These are phyloP conservation scores for Phytopythium helicoides DNA, from an alignment of 352 stramenopile genomes.

Conservation along the genomic window DNA sequence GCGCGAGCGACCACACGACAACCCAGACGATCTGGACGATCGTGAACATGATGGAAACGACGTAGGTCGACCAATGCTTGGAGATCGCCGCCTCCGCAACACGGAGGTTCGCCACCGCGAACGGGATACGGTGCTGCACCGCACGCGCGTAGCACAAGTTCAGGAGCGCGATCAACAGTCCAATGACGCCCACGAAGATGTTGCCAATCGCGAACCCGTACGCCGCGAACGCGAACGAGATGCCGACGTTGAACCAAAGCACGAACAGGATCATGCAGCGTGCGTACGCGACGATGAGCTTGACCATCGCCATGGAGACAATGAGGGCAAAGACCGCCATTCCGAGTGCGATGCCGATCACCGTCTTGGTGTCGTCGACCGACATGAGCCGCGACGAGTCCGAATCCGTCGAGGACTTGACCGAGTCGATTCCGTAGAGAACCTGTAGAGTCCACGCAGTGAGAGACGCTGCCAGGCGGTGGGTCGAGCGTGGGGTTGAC, in stretches of 20 bases:
- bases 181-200: conserved; percentile 68
- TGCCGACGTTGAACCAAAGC: conserved; percentile 84
- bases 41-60: conserved; percentile 84
- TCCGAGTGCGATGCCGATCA: conserved; percentile 47
- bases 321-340: conserved; percentile 63
- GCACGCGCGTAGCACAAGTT: conserved; percentile 85
- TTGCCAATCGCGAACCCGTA: conserved; percentile 72
- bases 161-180: conserved; percentile 57
- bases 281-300: conserved; percentile 78
- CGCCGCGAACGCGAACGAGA: conserved; percentile 59
- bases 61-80: conserved; percentile 87
- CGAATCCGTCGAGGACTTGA: conserved; percentile 11
- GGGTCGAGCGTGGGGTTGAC: background rate
- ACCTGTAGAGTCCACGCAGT: background rate
- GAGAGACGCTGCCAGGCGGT: background rate
- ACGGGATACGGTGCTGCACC: conserved; percentile 91
- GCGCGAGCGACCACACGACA: conserved; percentile 84
- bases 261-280: conserved; percentile 84
- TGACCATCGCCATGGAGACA: conserved; percentile 62
- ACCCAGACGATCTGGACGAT: conserved; percentile 90
- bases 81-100: conserved; percentile 88
- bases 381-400: conserved; percentile 49
- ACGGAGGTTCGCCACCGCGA: conserved; percentile 91
- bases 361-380: conserved; percentile 53
- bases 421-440: conserved; percentile 8